These are phyloP conservation scores for Cladosporium sp. DNA, from an alignment of 2,329 filamentous ascomycete species.

Conservation along the genomic window DNA sequence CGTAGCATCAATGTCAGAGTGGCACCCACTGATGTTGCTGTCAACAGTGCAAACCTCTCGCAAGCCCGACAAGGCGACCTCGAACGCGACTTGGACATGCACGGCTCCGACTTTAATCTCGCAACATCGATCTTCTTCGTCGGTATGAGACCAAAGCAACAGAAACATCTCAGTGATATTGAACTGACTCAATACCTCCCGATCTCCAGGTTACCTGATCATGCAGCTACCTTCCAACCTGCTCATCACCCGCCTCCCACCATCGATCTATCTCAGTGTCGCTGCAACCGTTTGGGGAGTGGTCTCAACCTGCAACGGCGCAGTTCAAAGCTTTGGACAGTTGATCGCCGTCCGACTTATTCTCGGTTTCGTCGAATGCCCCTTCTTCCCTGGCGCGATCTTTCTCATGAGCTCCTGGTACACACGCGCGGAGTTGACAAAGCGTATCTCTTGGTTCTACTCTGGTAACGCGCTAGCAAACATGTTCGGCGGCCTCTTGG, in stretches of 20 bases:
- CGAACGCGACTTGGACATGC: conserved; percentile 56
- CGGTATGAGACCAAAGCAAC: conserved; percentile 23
- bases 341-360: conserved; percentile 52
- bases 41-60: conserved; percentile 55
- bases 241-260: conserved; percentile 54
- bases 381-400: conserved; percentile 47
- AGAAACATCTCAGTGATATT: not conserved
- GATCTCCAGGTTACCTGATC: conserved; percentile 51
- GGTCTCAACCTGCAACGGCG: conserved; percentile 49
- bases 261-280: conserved; percentile 54
- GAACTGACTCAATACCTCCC: not conserved
- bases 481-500: conserved; percentile 16
- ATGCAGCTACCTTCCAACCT: conserved; percentile 66
- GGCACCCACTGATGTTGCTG: not conserved
- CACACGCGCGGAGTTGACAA: conserved; percentile 46
- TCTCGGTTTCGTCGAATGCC: conserved; percentile 52
- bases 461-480: conserved; percentile 37
- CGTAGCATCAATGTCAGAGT: conserved; percentile 18
- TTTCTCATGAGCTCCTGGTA: conserved; percentile 54
- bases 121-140: conserved; percentile 59
- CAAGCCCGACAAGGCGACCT: conserved; percentile 57
- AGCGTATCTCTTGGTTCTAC: conserved; percentile 29
- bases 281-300: conserved; percentile 48
- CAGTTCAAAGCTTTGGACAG: conserved; percentile 43
- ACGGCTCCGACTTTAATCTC: conserved; percentile 58